Base-by-base conservation (phyloP, 75 land plant species). In the Azolla pinnata region DNA sequence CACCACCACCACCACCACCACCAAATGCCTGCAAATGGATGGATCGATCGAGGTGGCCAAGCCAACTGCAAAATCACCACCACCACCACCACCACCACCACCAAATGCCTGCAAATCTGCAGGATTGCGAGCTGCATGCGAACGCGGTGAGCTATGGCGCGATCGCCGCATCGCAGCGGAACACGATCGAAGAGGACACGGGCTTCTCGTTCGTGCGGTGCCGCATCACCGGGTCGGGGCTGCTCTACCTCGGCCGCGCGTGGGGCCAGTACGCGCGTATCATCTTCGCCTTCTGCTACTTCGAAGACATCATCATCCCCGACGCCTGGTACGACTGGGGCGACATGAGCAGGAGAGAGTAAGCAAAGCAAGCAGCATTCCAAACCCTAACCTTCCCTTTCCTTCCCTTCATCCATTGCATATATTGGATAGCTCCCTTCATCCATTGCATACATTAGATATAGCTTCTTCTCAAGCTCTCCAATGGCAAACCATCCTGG, bases 171-270 rank as follows among this genome's bases (percentile, higher is more conserved):
- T 85, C 83, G 46, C 77, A 76, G 38, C 72, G 93, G 61, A 75
- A 61, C 32, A 74, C 70, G 33, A 8, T 70, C 28, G 27, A 63
- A 30, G 85, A 88, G 0, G 78, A 85, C 72, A 82, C 86, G 4
- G 93, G 93, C 9, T 88, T 88, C 75, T 81, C 93, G 1, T 88
- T 88, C 66, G 81, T 85, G 61, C 74, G 81, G 49, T 88, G 89
- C 75, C 85, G 62, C 62, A 84, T 88, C 55, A 85, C 81, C 27
- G 93, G 93, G 0, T 77, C 89, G 1, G 93, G 93, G 0, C 68
- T 73, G 14, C 60, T 85, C 9, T 88, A 69, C 63, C 66, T 88
- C 17, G 93, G 93, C 0, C 66, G 93, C 54, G 93, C 93, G 1
- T 88, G 93, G 93, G 93, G 89, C 26, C 67, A 73, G 33, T 88